Evolutionary conservation across 1,284 basidiomycete species (phyloP).

Genomic region (Stereum hirsutum): DNA sequence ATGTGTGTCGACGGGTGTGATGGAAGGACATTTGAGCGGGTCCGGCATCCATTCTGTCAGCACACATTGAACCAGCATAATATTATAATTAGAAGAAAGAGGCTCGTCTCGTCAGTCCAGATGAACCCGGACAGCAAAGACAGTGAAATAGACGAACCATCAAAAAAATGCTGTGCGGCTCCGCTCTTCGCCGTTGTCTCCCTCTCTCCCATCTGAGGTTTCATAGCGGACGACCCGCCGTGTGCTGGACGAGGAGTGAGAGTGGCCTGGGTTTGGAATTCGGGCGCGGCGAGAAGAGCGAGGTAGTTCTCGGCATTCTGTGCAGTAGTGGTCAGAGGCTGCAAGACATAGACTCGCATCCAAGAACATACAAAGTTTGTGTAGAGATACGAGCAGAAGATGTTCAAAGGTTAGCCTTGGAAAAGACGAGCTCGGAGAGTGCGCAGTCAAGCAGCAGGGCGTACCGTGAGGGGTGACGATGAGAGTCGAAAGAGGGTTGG

Average conservation of each 20-base stretch:
- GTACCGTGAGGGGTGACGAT: slow-evolving; percentile 94
- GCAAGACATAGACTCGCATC: not conserved
- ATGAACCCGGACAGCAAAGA: too few species aligned
- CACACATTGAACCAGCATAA: too few species aligned
- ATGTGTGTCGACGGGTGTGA: too few species aligned
- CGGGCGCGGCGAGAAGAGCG: slow-evolving; percentile 78
- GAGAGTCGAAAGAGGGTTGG: slow-evolving; percentile 95
- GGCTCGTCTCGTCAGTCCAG: too few species aligned
- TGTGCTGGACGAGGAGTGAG: slow-evolving; percentile 38
- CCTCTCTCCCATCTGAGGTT: too few species aligned
- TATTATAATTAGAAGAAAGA: too few species aligned
- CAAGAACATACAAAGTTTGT: slow-evolving; percentile 78
- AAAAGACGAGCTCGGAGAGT: slow-evolving; percentile 4
- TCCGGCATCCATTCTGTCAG: too few species aligned
- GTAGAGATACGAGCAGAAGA: slow-evolving; percentile 92
- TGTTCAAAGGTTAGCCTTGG: slow-evolving; percentile 83
- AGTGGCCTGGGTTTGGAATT: slow-evolving; percentile 65
- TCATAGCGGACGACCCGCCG: slow-evolving; percentile 92
- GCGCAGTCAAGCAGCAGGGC: slow-evolving; percentile 15
- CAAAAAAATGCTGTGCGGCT: too few species aligned
- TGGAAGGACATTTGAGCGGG: too few species aligned
- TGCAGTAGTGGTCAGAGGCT: slow-evolving; percentile 12
- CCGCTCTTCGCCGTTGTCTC: too few species aligned
- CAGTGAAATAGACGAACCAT: too few species aligned
- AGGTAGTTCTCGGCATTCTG: slow-evolving; percentile 98